Conservation (phyloP, 306 rosid species). For the Prunus fruticosa region DNA sequence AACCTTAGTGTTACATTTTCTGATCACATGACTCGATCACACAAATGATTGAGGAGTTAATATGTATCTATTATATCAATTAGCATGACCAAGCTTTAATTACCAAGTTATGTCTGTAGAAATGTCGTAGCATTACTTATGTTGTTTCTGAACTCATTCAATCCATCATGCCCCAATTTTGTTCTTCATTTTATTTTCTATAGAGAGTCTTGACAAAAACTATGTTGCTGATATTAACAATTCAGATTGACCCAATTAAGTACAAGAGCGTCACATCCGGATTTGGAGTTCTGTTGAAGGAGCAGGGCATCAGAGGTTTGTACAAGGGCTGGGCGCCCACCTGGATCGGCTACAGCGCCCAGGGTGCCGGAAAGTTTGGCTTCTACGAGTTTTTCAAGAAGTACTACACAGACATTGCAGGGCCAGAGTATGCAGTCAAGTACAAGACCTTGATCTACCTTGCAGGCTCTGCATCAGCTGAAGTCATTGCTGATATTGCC, state of each 20-base stretch:
- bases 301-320: constrained; percentile 72
- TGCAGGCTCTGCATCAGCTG: constrained; percentile 87
- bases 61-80: background rate
- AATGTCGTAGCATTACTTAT: background rate
- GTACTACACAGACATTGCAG: constrained; percentile 73
- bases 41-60: background rate
- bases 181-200: too few relatives aligned
- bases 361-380: constrained; percentile 83
- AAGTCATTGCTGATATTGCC: constrained; percentile 69
- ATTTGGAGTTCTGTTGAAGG: constrained; percentile 62
- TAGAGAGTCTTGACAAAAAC: too few relatives aligned
- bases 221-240: too few relatives aligned
- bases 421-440: constrained; percentile 68
- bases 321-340: constrained; percentile 86
- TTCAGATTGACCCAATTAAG: constrained; percentile 66
- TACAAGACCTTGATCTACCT: constrained; percentile 74
- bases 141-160: background rate
- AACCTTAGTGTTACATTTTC: background rate
- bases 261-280: constrained; percentile 67
- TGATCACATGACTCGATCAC: background rate
- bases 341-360: constrained; percentile 73
- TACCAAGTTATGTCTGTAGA: too few relatives aligned
- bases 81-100: background rate
- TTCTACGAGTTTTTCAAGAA: constrained; percentile 87
- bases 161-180: background rate